Evolutionary conservation across 2,329 filamentous ascomycete genomes (phyloP).

Genomic region (Aspergillus fumigatiaffinis): DNA sequence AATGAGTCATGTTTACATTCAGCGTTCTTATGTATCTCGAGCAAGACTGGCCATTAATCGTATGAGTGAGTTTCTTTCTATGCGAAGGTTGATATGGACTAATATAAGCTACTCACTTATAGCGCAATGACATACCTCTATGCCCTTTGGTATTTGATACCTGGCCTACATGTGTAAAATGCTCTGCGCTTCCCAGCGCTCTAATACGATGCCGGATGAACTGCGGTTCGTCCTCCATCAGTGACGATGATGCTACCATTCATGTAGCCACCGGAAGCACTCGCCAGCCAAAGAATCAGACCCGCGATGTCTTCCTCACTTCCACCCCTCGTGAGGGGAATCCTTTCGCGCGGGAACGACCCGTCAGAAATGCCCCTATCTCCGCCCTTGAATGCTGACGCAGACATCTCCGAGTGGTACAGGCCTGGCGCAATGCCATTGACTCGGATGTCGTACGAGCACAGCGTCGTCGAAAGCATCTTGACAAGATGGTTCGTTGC

Average conservation of each 20-base stretch:
- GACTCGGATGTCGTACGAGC: slow-evolving; percentile 42
- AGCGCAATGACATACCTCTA: neutral
- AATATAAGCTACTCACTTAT: neutral
- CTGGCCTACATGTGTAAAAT: neutral
- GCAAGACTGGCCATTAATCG: neutral
- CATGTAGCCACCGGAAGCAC: slow-evolving; percentile 60
- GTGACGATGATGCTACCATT: slow-evolving; percentile 61
- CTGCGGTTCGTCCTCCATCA: slow-evolving; percentile 60
- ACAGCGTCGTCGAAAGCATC: slow-evolving; percentile 42
- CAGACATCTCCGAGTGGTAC: slow-evolving; percentile 61
- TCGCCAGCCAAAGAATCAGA: slow-evolving; percentile 61
- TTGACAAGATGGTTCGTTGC: slow-evolving; percentile 49
- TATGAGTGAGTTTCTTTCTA: neutral
- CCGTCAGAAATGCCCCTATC: slow-evolving; percentile 37
- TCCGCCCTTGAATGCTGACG: slow-evolving; percentile 42
- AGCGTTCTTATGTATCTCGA: neutral
- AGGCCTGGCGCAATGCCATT: slow-evolving; percentile 52
- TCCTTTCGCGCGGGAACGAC: slow-evolving; percentile 39
- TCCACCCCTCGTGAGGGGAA: slow-evolving; percentile 59
- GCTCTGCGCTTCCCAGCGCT: neutral
- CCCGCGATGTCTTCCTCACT: slow-evolving; percentile 62
- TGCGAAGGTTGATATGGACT: neutral
- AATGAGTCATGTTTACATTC: neutral
- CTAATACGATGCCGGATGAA: slow-evolving; percentile 54
- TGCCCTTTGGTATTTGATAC: neutral